Evolutionary conservation across 139 green algal genomes (phyloP), one percentile per base, ranked within the genome.

Genomic region (Chlamydomonas schloesseri): DNA sequence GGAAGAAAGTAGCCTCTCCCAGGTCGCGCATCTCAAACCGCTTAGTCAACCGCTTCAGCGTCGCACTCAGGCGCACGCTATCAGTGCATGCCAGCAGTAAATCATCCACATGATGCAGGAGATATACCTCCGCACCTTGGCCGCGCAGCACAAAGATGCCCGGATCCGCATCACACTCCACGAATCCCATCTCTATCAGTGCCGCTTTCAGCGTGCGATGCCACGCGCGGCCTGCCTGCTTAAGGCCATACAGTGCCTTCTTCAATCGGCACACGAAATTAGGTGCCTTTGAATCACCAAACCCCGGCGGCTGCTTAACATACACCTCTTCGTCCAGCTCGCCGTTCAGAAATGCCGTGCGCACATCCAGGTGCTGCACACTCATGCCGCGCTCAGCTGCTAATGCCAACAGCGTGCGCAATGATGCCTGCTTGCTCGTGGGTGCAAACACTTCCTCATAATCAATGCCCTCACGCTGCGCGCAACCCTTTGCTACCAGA

Each of bases 331-430:
- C 24, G 21, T 82, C 82, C 31, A 93, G 77, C 67, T 91, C 77
- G 15, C 91, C 87, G n/a, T 95, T 87, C 9, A 94, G 82, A 75
- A 94, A 94, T 1, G 93, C 93, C 6, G 93, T 94, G 36, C 89
- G 89, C 18, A 94, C 86, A 73, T 95, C 91, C 6, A 95, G 20
- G 9, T 94, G 88, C 17, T 90, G 77, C 10, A 94, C 36, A 31
- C 93, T 87, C 62, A 94, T 31, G 57, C 90, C 84, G 13, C 89
- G 11, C 5, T 46, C 78, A 14, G 91, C 88, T 23, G 67, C 84
- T 3, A 86, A 33, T 3, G 90, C 58, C n/a, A 93, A 37, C 26
- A 89, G 34, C 10, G 80, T 6, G 28, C 89, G 71, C 31, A 94
- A 64, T 0, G 71, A 88, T 67, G 36, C 57, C 26, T 64, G 69